Conservation (phyloP, 2,329 filamentous ascomycete genomes). For the Talaromyces islandicus region DNA sequence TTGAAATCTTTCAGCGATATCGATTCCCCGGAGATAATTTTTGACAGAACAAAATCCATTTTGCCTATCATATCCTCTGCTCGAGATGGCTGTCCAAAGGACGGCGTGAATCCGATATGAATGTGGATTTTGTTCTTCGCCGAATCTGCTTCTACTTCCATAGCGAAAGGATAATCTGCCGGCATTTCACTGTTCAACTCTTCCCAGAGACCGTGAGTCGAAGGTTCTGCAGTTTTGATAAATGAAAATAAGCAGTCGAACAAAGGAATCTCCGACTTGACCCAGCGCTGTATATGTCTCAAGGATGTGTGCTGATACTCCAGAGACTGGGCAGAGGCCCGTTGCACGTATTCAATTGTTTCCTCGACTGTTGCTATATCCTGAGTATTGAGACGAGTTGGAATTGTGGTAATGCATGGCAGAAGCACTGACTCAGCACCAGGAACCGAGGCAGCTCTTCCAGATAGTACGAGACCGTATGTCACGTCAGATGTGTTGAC, state of each 20-base stretch:
- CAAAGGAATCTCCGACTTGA: conserved; percentile 23
- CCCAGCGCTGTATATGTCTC: conserved; percentile 30
- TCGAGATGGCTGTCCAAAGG: conserved; percentile 18
- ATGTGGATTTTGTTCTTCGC: conserved; percentile 17
- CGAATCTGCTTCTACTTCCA: conserved; percentile 27
- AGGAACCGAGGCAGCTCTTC: conserved; percentile 24
- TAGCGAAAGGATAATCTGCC: conserved; percentile 29
- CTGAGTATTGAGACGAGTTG: conserved; percentile 24
- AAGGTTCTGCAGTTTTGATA: conserved; percentile 14
- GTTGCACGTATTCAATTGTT: conserved; percentile 18
- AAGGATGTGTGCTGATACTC: conserved; percentile 32
- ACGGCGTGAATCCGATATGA: conserved; percentile 19
- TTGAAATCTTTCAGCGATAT: conserved; percentile 20
- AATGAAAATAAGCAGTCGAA: conserved; percentile 33
- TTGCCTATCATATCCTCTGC: conserved; percentile 25
- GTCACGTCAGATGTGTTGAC: conserved; percentile 23
- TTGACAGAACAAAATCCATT: conserved; percentile 25
- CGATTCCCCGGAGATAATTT: conserved; percentile 19
- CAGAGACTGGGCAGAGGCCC: conserved; percentile 20
- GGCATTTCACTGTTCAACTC: conserved; percentile 29
- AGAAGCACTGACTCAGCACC: conserved; percentile 26
- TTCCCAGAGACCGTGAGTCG: conserved; percentile 19
- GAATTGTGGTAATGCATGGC: conserved; percentile 33
- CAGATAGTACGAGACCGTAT: conserved; percentile 29
- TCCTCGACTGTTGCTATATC: conserved; percentile 17